Percentiles rank a stretch among this genome's conserved stretches.
Conservation (phyloP, 495 filamentous ascomycete genomes). For the Immersiella caudata region DNA sequence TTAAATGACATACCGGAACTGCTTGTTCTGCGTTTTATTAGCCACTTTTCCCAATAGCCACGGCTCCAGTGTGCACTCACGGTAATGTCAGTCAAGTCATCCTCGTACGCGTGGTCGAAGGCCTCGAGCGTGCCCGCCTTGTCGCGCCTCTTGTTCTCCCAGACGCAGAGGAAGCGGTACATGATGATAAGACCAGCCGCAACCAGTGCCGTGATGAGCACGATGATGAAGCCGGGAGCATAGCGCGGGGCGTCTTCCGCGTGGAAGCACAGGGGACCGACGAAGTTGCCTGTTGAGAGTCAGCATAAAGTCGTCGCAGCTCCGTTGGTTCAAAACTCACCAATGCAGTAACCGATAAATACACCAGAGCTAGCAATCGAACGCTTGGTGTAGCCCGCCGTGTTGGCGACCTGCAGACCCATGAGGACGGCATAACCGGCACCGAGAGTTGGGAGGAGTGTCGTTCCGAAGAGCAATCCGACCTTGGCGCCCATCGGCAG, state of each 20-base stretch:
- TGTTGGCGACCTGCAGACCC: conserved; percentile 51
- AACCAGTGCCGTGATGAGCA: conserved; percentile 41
- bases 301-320: background rate
- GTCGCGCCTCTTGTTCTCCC: conserved; percentile 21
- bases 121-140: conserved; percentile 31
- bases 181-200: conserved; percentile 36
- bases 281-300: conserved; percentile 35
- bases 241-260: conserved; percentile 37
- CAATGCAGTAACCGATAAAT: conserved; percentile 50
- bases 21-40: conserved; percentile 38
- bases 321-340: conserved; percentile 19
- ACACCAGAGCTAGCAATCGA: conserved; percentile 41
- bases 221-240: conserved; percentile 42
- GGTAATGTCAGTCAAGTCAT: conserved; percentile 46
- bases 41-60: conserved; percentile 20
- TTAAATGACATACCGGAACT: conserved; percentile 46
- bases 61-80: background rate
- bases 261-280: conserved; percentile 44
- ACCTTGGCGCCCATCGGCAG: conserved; percentile 40
- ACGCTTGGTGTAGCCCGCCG: conserved; percentile 50
- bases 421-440: conserved; percentile 35
- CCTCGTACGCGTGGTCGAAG: conserved; percentile 49
- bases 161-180: conserved; percentile 32
- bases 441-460: conserved; percentile 38
- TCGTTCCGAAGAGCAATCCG: conserved; percentile 47